Evolutionary conservation across 495 filamentous ascomycete genomes (phyloP), one percentile per base, ranked within the genome.

Genomic region (Cercophora samala): DNA sequence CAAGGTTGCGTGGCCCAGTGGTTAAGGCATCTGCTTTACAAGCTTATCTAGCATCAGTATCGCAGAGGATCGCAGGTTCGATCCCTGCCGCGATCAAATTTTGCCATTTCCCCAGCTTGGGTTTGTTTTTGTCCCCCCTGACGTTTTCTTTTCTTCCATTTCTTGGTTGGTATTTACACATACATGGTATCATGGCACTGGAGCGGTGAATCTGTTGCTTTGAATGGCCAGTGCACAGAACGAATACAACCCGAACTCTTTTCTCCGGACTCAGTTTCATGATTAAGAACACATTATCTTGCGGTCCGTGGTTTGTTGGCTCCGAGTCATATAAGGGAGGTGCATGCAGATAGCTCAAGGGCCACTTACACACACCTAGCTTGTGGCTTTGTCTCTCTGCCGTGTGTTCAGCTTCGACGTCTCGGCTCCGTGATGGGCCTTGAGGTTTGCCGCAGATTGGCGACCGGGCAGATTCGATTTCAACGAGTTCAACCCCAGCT

Each of bases 61-160:
- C 77, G 75, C 75, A 76, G 72, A 77, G 77, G 79, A 77, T 79
- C 79, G 78, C 79, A 80, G 79, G 79, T 82, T 82, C 79, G 78
- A 82, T 71, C 79, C 79, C 79, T 80, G 79, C 79, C 75, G 74
- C 75, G 79, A 76, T 80, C 79, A 80, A n/a, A 64, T 52, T 62
- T 68, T 72, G 74, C 70, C 11, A 6, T 46, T 0, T 6, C 6
- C 53, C 26, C 26, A 5, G 4, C 52, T 54, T 54, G 0, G 17
- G 4, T 54, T 54, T 54, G 2, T 54, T 54, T 54, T 54, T 0
- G 5, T 4, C 52, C 19, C 52, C 52, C 13, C 4, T 54, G 8
- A 29, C 26, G 4, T 29, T 29, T 29, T 29, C 4, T 1, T 29
- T 29, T 29, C 8, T 29, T 29, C 3, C 26, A 8, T 29, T 8